phyloP scores from a whole-genome alignment of 1,284 basidiomycete species.

The Apiotrichum domesticum region DNA sequence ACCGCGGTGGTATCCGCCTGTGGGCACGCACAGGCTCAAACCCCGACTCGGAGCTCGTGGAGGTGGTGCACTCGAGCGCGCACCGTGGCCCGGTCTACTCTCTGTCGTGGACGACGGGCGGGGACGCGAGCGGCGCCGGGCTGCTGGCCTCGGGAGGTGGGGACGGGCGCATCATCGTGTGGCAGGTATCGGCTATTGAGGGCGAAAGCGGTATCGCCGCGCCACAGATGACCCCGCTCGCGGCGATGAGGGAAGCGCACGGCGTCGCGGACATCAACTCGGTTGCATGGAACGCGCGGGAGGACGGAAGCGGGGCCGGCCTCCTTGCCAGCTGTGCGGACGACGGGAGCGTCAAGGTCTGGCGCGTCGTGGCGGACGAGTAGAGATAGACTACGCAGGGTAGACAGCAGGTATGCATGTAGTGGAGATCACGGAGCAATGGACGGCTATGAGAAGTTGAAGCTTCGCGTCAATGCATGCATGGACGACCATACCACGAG shows the following conservation, averaged over 20 bases:
- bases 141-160: slow-evolving; percentile 52
- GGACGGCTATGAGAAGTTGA: too few species aligned
- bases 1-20: slow-evolving; percentile 49
- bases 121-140: slow-evolving; percentile 38
- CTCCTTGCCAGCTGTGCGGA: slow-evolving; percentile 54
- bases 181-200: slow-evolving; percentile 41
- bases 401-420: neutral
- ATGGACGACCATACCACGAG: too few species aligned
- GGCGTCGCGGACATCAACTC: slow-evolving; percentile 54
- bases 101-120: slow-evolving; percentile 26
- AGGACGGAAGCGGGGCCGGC: slow-evolving; percentile 31
- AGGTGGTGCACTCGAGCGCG: slow-evolving; percentile 33
- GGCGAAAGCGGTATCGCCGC: slow-evolving; percentile 1
- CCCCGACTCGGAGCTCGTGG: slow-evolving; percentile 32
- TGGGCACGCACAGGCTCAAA: slow-evolving; percentile 44
- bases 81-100: slow-evolving; percentile 40
- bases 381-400: neutral
- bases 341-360: slow-evolving; percentile 54
- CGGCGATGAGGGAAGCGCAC: slow-evolving; percentile 37
- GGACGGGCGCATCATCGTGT: slow-evolving; percentile 54
- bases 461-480: too few species aligned
- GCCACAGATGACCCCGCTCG: slow-evolving; percentile 18
- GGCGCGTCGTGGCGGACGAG: slow-evolving; percentile 39
- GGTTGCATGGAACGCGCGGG: slow-evolving; percentile 50
- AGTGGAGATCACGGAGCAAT: too few species aligned